These are phyloP conservation scores for Excoecaria cochinchinensis DNA, from an alignment of 345 rosid genomes.

Conservation along the genomic window DNA sequence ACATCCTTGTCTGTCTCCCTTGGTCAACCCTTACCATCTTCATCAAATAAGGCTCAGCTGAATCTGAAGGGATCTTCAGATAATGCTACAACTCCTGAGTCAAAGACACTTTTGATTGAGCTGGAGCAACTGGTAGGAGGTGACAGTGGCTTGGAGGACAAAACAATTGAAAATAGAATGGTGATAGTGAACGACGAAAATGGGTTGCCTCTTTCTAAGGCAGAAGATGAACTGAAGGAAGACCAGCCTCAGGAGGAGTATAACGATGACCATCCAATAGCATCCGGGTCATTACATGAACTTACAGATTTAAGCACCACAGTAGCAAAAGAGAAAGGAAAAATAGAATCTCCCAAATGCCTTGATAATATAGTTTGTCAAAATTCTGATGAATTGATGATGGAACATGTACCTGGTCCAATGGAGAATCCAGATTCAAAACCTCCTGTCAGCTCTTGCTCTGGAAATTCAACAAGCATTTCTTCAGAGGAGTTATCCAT, in stretches of 20 bases:
- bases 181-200: constrained; percentile 8
- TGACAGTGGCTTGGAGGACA: constrained; percentile 20
- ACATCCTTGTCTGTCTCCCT: constrained; percentile 29
- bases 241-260: constrained; percentile 18
- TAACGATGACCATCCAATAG: constrained; percentile 9
- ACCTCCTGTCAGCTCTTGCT: constrained; percentile 14
- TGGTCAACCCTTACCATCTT: constrained; percentile 26
- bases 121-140: constrained; percentile 1
- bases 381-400: constrained; percentile 24
- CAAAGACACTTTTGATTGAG: constrained; percentile 25
- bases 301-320: constrained; percentile 16
- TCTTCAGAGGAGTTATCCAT: constrained; percentile 36
- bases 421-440: constrained; percentile 21
- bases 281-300: constrained; percentile 19
- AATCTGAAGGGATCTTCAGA: constrained; percentile 19
- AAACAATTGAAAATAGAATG: constrained; percentile 15
- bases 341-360: constrained; percentile 16
- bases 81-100: constrained; percentile 20
- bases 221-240: constrained; percentile 23
- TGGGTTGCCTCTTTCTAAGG: constrained; percentile 11
- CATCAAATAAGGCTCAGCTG: constrained; percentile 27
- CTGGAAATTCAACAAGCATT: constrained; percentile 23
- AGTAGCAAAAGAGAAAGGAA: constrained; percentile 13
- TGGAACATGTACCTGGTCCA: constrained; percentile 11
- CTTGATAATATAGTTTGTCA: constrained; percentile 17